phyloP scores from a whole-genome alignment of 1,284 basidiomycete genomes.

The Naganishia sp. region DNA sequence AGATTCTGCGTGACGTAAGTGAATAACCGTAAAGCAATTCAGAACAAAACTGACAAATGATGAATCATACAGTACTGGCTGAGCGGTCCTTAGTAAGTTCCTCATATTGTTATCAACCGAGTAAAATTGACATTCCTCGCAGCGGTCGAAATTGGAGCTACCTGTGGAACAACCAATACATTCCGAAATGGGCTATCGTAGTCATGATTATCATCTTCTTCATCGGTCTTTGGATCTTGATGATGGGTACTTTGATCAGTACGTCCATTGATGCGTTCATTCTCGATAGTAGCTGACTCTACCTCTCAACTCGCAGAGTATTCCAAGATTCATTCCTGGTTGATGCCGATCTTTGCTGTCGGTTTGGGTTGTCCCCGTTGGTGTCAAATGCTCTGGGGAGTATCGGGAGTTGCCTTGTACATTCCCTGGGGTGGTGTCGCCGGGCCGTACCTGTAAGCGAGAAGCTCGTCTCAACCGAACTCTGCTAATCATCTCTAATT shows the following conservation, averaged over 20 bases:
- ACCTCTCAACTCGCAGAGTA: conserved; percentile 56
- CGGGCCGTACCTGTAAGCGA: conserved; percentile 70
- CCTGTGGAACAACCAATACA: conserved; percentile 74
- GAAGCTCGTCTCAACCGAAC: neutral
- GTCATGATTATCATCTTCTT: conserved; percentile 81
- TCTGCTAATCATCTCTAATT: conserved; percentile 17
- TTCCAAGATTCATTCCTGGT: conserved; percentile 90
- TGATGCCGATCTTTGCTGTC: conserved; percentile 87
- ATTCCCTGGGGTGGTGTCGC: conserved; percentile 82
- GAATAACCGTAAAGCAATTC: neutral
- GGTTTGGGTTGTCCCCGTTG: conserved; percentile 86
- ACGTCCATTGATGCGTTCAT: conserved; percentile 33
- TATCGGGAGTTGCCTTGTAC: conserved; percentile 62
- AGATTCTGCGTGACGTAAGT: conserved; percentile 69
- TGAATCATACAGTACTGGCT: conserved; percentile 67
- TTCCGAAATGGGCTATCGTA: conserved; percentile 78
- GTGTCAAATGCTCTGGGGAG: conserved; percentile 69
- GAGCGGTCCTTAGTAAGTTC: conserved; percentile 65
- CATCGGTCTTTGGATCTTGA: conserved; percentile 74
- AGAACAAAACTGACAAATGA: neutral
- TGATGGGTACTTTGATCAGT: conserved; percentile 72
- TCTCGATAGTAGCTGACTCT: neutral
- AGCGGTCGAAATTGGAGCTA: conserved; percentile 93
- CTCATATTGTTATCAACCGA: conserved; percentile 43
- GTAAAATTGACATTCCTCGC: conserved; percentile 30